These are phyloP conservation scores for Aristolochia fimbriata DNA, from an alignment of 164 flowering plant species.

Conservation along the genomic window DNA sequence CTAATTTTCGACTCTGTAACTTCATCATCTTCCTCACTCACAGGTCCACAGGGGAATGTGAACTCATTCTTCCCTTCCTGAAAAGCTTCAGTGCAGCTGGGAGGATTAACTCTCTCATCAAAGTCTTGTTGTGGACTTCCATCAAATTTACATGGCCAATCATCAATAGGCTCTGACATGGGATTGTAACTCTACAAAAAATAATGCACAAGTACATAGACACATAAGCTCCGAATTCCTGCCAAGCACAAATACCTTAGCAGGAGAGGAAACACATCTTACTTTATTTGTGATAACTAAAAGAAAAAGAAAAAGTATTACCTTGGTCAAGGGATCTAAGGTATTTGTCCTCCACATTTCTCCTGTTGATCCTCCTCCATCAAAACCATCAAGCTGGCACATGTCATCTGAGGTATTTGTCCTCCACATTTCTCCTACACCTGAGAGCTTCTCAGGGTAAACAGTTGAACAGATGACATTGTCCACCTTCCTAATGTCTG, in stretches of 20 bases:
- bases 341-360: too few relatives aligned
- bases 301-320: conserved; percentile 10
- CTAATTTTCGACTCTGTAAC: conserved; percentile 61
- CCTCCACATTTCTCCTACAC: conserved; percentile 25
- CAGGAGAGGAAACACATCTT: neutral
- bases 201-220: conserved; percentile 1
- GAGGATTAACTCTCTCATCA: conserved; percentile 14
- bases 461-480: conserved; percentile 44
- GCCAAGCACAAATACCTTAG: neutral
- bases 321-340: conserved; percentile 44
- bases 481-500: conserved; percentile 28
- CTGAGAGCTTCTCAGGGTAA: conserved; percentile 32
- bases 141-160: conserved; percentile 51
- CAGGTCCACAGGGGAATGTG: conserved; percentile 39
- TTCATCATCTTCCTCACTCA: conserved; percentile 61
- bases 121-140: conserved; percentile 25
- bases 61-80: conserved; percentile 25
- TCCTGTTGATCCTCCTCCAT: conserved; percentile 20
- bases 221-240: neutral
- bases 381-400: conserved; percentile 50
- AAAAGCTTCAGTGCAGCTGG: conserved; percentile 13
- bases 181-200: conserved; percentile 52
- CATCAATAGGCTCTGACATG: conserved; percentile 53
- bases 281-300: neutral
- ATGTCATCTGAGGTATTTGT: conserved; percentile 41